Conservation (phyloP, 495 filamentous ascomycete species). For the Daldinia vernicosa region DNA sequence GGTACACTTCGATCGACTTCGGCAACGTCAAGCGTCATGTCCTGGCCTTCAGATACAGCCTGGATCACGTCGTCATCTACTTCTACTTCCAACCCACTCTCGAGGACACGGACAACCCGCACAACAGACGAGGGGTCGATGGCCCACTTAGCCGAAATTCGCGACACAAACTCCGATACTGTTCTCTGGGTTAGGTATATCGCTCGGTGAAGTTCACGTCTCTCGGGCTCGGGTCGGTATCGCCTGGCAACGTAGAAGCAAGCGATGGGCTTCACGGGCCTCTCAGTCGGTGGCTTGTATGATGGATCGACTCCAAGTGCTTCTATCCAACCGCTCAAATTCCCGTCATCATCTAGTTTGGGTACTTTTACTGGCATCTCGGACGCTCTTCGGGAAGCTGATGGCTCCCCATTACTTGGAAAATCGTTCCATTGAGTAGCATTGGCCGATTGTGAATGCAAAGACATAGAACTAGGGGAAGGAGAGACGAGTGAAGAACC, state of each 20-base stretch:
- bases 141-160: slow-evolving; percentile 78
- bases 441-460: slow-evolving; percentile 64
- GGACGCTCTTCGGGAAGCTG: slow-evolving; percentile 54
- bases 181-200: slow-evolving; percentile 85
- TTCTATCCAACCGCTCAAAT: slow-evolving; percentile 84
- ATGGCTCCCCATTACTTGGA: slow-evolving; percentile 45
- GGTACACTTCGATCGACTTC: slow-evolving; percentile 48
- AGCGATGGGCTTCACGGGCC: slow-evolving; percentile 74
- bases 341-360: slow-evolving; percentile 60
- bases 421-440: slow-evolving; percentile 52
- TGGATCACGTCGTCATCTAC: slow-evolving; percentile 90
- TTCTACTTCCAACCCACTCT: slow-evolving; percentile 79
- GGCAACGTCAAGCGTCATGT: slow-evolving; percentile 71
- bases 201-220: slow-evolving; percentile 78
- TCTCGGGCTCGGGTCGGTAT: slow-evolving; percentile 59
- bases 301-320: slow-evolving; percentile 85
- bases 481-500: slow-evolving; percentile 76
- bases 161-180: slow-evolving; percentile 71
- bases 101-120: slow-evolving; percentile 74
- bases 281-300: slow-evolving; percentile 83
- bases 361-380: slow-evolving; percentile 61
- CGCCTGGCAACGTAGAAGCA: slow-evolving; percentile 84
- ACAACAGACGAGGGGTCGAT: slow-evolving; percentile 75
- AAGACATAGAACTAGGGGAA: slow-evolving; percentile 69
- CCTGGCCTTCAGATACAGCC: slow-evolving; percentile 89